Conservation (phyloP, 2,329 filamentous ascomycete genomes). For the Eurotiales sp. region DNA sequence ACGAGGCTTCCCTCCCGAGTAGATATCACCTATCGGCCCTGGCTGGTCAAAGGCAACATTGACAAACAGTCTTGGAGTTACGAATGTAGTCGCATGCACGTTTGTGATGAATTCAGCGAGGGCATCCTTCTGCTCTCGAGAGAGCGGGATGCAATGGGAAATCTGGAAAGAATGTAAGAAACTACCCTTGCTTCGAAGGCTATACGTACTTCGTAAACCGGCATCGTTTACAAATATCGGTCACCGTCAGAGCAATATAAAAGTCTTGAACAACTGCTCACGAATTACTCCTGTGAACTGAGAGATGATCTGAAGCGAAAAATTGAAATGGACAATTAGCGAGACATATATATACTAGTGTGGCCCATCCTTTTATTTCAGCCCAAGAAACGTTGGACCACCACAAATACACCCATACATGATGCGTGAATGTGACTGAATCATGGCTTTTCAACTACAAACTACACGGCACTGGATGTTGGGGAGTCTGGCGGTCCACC, state of each 20-base stretch:
- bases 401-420: too few relatives aligned
- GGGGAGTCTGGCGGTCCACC: too few relatives aligned
- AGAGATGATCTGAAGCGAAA: neutral
- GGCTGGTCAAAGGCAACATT: constrained; percentile 18
- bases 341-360: neutral
- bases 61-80: constrained; percentile 21
- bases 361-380: neutral
- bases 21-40: constrained; percentile 10
- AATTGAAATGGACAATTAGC: neutral
- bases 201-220: constrained; percentile 7
- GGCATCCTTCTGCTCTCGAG: constrained; percentile 15
- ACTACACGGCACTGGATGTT: too few relatives aligned
- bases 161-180: neutral
- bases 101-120: constrained; percentile 19
- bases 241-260: neutral
- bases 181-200: neutral
- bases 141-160: constrained; percentile 20
- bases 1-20: constrained; percentile 16
- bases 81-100: constrained; percentile 19
- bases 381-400: too few relatives aligned
- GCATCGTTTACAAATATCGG: constrained; percentile 7
- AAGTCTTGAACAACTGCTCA: neutral
- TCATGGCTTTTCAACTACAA: too few relatives aligned
- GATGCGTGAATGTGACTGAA: neutral
- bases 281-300: neutral